Evolutionary conservation across 108 stramenopile species (phyloP).

Genomic region (Cyclotella cryptica): DNA sequence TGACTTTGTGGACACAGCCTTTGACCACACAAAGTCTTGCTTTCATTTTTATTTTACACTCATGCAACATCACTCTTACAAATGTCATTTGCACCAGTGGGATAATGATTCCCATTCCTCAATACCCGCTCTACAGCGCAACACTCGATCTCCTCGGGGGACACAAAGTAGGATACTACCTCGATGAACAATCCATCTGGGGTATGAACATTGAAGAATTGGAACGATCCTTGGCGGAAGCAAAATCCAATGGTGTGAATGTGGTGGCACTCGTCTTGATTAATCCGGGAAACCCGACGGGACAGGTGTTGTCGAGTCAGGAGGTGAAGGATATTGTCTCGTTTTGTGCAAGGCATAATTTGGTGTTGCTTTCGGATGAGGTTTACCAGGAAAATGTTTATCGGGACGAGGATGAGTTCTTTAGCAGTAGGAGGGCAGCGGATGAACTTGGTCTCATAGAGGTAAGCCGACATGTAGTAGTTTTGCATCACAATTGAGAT

Average conservation of each 20-base stretch:
- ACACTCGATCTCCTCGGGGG: slow-evolving; percentile 87
- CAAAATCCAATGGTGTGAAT: slow-evolving; percentile 63
- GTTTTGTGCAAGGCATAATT: slow-evolving; percentile 85
- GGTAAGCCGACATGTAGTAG: background rate
- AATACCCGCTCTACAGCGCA: slow-evolving; percentile 97
- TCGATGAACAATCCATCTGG: slow-evolving; percentile 90
- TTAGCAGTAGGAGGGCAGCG: slow-evolving; percentile 86
- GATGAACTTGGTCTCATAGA: slow-evolving; percentile 73
- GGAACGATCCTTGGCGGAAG: slow-evolving; percentile 72
- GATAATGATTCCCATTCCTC: slow-evolving; percentile 96
- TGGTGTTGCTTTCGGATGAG: slow-evolving; percentile 95
- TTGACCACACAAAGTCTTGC: background rate
- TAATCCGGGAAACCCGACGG: slow-evolving; percentile 99
- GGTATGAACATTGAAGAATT: slow-evolving; percentile 81
- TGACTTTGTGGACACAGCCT: background rate
- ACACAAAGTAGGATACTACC: slow-evolving; percentile 87
- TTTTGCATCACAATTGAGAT: background rate
- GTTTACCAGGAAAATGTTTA: slow-evolving; percentile 98
- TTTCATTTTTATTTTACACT: slow-evolving; percentile 1
- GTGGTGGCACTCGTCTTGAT: slow-evolving; percentile 92
- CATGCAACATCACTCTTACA: background rate
- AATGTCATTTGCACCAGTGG: slow-evolving; percentile 56
- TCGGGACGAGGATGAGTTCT: slow-evolving; percentile 66
- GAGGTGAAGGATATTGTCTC: slow-evolving; percentile 83
- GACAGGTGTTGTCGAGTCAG: slow-evolving; percentile 79